phyloP scores from a whole-genome alignment of 768 basidiomycete genomes.

The Trametes maxima region DNA sequence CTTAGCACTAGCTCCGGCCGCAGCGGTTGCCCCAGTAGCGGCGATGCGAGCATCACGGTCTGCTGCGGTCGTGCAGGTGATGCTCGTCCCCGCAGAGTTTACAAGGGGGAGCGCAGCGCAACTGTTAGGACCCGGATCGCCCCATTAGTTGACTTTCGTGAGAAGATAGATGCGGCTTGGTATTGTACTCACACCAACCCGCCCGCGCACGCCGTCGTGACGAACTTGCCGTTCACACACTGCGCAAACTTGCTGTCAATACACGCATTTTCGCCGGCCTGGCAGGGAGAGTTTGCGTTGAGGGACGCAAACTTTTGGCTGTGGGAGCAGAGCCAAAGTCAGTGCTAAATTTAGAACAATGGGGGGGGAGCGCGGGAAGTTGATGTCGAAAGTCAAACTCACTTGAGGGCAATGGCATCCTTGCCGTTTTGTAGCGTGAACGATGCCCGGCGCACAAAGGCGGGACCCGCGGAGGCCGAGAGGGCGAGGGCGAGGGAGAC shows the following conservation, averaged over 20 bases:
- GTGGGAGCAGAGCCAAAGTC: neutral
- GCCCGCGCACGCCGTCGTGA: constrained; percentile 30
- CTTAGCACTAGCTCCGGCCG: neutral
- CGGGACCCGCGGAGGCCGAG: constrained; percentile 31
- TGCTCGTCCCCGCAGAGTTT: constrained; percentile 49
- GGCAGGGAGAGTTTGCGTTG: constrained; percentile 49
- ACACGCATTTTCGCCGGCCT: constrained; percentile 49
- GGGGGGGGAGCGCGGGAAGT: neutral
- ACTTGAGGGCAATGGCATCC: constrained; percentile 36
- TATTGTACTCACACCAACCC: constrained; percentile 26
- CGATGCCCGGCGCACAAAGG: constrained; percentile 14
- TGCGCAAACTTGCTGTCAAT: constrained; percentile 53
- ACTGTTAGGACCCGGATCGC: constrained; percentile 9
- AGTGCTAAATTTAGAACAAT: neutral
- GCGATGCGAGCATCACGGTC: constrained; percentile 52
- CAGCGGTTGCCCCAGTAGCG: constrained; percentile 33
- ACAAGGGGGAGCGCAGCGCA: constrained; percentile 52
- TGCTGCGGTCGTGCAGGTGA: constrained; percentile 53
- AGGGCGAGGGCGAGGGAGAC: constrained; percentile 34
- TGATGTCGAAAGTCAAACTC: constrained; percentile 4
- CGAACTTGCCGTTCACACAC: constrained; percentile 51
- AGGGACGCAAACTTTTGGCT: constrained; percentile 50
- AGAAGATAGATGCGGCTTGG: neutral
- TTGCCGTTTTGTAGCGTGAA: constrained; percentile 32
- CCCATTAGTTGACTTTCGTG: neutral